Evolutionary conservation across 805 yeast genomes (phyloP).

Genomic region (Candida namnaoensis): DNA sequence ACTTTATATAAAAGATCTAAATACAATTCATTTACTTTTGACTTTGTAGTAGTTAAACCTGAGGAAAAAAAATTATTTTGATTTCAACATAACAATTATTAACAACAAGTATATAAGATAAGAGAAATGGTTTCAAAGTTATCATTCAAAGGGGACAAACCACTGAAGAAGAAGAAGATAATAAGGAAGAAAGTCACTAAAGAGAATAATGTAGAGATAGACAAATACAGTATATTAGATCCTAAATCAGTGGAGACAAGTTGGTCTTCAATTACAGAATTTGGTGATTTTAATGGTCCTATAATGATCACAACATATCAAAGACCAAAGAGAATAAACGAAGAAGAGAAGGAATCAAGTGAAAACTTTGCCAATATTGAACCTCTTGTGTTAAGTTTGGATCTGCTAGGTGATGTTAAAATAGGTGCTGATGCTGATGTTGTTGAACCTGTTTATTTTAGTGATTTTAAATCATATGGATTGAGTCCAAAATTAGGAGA

Average conservation of each 20-base stretch:
- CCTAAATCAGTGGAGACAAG: slow-evolving; percentile 4
- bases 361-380: neutral
- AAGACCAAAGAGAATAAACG: neutral
- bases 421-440: neutral
- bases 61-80: neutral
- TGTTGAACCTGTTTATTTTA: neutral
- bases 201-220: no score
- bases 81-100: no score
- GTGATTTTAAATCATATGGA: slow-evolving; percentile 5
- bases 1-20: neutral
- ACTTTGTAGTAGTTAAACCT: neutral
- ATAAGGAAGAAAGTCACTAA: slow-evolving; percentile 1
- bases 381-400: neutral
- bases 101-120: neutral
- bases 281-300: slow-evolving; percentile 24
- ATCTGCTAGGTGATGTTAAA: slow-evolving; percentile 1
- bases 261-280: slow-evolving; percentile 18
- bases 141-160: slow-evolving; percentile 26
- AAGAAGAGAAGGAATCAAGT: no score
- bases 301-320: slow-evolving; percentile 12
- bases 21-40: neutral
- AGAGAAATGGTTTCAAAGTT: slow-evolving; percentile 26
- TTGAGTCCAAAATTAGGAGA: slow-evolving; percentile 1
- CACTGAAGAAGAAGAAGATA: slow-evolving; percentile 9
- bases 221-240: neutral